Evolutionary conservation across 2,329 filamentous ascomycete species (phyloP).

Genomic region (Sphaerostilbella broomeana): DNA sequence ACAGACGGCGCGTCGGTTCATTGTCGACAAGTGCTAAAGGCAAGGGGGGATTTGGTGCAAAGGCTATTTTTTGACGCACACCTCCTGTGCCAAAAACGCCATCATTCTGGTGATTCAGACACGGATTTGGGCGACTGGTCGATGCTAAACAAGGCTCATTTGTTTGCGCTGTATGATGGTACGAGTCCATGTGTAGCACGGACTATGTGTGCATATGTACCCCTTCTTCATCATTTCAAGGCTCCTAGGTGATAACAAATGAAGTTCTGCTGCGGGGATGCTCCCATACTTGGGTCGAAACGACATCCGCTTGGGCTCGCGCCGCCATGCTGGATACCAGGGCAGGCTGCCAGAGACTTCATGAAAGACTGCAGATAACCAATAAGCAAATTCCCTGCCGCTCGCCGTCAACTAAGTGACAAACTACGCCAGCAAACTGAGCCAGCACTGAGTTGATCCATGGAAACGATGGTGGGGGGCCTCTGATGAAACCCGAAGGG

Average conservation of each 20-base stretch:
- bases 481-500: constrained; percentile 20
- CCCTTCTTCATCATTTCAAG: too few species aligned
- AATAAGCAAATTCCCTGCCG: constrained; percentile 4
- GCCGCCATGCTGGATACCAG: constrained; percentile 16
- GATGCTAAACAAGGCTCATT: too few species aligned
- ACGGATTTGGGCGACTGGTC: too few species aligned
- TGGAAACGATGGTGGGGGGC: constrained; percentile 28
- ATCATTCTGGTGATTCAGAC: background rate
- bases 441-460: constrained; percentile 9
- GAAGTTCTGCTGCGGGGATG: constrained; percentile 4
- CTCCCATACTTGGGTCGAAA: constrained; percentile 10
- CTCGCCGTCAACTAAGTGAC: background rate
- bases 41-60: too few species aligned
- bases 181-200: too few species aligned
- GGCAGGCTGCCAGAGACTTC: constrained; percentile 7
- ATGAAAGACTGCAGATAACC: constrained; percentile 3
- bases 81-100: background rate
- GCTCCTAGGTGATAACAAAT: constrained; percentile 7
- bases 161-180: too few species aligned
- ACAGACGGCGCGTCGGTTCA: too few species aligned
- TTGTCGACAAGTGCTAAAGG: too few species aligned
- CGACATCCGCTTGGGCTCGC: constrained; percentile 11
- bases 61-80: background rate
- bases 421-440: background rate
- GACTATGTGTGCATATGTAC: too few species aligned